Conservation (phyloP, 441 rosid species). For the Mallotus japonicus region DNA sequence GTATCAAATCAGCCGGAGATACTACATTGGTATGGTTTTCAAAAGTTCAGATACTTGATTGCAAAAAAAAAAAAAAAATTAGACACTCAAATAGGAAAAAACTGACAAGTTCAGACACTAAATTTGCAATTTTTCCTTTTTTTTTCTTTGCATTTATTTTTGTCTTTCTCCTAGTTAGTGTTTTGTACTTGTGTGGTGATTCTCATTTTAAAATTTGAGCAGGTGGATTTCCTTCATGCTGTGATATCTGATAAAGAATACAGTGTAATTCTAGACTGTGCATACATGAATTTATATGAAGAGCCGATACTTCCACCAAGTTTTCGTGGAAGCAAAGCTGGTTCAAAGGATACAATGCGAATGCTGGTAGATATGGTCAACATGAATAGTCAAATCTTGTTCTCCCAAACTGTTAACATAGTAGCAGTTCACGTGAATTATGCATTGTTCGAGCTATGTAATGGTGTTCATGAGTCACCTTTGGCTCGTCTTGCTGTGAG, state of each 20-base stretch:
- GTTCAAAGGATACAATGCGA: conserved; percentile 70
- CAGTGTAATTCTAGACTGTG: conserved; percentile 70
- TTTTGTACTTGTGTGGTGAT: conserved; percentile 11
- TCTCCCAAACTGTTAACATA: conserved; percentile 79
- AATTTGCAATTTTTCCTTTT: too few relatives aligned
- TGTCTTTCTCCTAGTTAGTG: background rate
- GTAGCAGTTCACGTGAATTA: conserved; percentile 81
- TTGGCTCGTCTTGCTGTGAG: conserved; percentile 90
- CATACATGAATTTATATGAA: conserved; percentile 69
- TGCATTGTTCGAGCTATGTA: conserved; percentile 93
- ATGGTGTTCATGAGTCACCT: conserved; percentile 81
- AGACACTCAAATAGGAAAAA: too few relatives aligned
- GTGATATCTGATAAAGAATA: conserved; percentile 95
- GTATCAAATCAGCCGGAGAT: too few relatives aligned
- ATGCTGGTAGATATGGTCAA: conserved; percentile 86
- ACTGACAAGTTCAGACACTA: too few relatives aligned
- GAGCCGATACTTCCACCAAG: conserved; percentile 89
- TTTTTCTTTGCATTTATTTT: background rate
- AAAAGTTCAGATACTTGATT: too few relatives aligned
- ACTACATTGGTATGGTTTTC: too few relatives aligned
- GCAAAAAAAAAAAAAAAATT: too few relatives aligned
- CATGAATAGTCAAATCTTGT: conserved; percentile 78
- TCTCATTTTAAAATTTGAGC: conserved; percentile 37
- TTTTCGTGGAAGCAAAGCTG: conserved; percentile 81
- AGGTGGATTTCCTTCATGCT: conserved; percentile 85